A percentile compares a stretch with the other conserved stretches of the same genome.
Conservation (phyloP, 108 stramenopile species). For the Cyclotella baltica region DNA sequence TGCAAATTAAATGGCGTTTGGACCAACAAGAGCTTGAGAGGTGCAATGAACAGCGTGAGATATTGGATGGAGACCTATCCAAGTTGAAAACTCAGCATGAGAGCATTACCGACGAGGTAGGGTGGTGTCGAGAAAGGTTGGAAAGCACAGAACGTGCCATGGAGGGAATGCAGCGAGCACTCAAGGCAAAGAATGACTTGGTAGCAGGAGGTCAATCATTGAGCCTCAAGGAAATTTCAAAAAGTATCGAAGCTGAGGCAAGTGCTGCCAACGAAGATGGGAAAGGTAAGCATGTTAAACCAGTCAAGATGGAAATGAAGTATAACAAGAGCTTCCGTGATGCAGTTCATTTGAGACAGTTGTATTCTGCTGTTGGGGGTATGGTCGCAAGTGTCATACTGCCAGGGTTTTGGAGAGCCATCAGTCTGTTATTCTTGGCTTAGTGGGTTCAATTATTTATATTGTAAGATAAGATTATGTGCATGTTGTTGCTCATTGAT, state of each 20-base stretch:
- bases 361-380: slow-evolving; percentile 42
- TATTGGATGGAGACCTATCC: slow-evolving; percentile 18
- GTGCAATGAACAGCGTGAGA: slow-evolving; percentile 25
- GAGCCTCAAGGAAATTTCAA: slow-evolving; percentile 29
- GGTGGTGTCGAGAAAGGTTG: slow-evolving; percentile 50
- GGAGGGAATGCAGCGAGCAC: slow-evolving; percentile 47
- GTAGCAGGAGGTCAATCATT: neutral
- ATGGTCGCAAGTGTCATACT: slow-evolving; percentile 35
- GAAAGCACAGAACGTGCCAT: slow-evolving; percentile 36
- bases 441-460: neutral
- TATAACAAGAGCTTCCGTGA: slow-evolving; percentile 51
- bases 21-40: slow-evolving; percentile 37
- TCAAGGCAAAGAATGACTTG: slow-evolving; percentile 28
- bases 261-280: slow-evolving; percentile 13
- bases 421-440: slow-evolving; percentile 32
- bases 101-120: slow-evolving; percentile 37
- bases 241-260: slow-evolving; percentile 25
- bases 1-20: slow-evolving; percentile 31
- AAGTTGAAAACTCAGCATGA: slow-evolving; percentile 25
- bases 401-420: slow-evolving; percentile 34
- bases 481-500: neutral
- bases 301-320: slow-evolving; percentile 51
- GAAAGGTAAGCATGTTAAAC: slow-evolving; percentile 18
- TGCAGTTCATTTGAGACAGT: slow-evolving; percentile 45
- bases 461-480: neutral